Conservation (phyloP, 2,329 filamentous ascomycete species). For the Moelleriella libera region DNA sequence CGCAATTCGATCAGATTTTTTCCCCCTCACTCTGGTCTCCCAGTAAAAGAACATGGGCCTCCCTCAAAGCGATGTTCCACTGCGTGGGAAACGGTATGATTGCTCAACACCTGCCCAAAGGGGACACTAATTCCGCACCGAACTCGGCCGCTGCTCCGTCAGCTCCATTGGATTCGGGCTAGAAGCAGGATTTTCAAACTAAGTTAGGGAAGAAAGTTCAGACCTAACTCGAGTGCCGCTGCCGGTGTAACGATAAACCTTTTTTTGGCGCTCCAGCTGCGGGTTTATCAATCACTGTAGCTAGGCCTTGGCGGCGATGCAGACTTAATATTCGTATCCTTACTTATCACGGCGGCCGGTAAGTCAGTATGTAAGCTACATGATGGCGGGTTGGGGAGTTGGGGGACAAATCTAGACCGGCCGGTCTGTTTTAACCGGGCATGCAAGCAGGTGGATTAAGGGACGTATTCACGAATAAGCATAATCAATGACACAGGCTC, state of each 20-base stretch:
- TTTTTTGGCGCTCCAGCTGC: neutral
- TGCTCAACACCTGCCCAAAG: too few relatives aligned
- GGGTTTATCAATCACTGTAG: neutral
- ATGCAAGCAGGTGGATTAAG: neutral
- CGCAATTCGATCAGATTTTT: too few relatives aligned
- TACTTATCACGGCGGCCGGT: neutral
- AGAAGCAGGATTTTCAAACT: too few relatives aligned
- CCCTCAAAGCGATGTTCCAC: too few relatives aligned
- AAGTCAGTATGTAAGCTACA: neutral
- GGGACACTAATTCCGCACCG: too few relatives aligned
- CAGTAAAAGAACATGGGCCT: too few relatives aligned
- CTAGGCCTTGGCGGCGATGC: neutral
- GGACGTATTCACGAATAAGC: neutral
- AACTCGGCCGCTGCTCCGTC: too few relatives aligned
- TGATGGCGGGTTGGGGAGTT: neutral
- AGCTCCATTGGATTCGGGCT: too few relatives aligned
- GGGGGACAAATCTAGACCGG: neutral
- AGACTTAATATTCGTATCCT: neutral
- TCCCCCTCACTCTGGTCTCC: too few relatives aligned
- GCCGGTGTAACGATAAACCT: neutral
- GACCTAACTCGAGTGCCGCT: too few relatives aligned
- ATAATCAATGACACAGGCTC: neutral
- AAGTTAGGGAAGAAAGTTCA: too few relatives aligned
- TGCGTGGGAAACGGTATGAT: too few relatives aligned
- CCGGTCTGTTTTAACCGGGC: neutral